Evolutionary conservation across 169 alveolate genomes (phyloP), one percentile per base, ranked within the genome.

Genomic region (Eimeria falciformis): DNA sequence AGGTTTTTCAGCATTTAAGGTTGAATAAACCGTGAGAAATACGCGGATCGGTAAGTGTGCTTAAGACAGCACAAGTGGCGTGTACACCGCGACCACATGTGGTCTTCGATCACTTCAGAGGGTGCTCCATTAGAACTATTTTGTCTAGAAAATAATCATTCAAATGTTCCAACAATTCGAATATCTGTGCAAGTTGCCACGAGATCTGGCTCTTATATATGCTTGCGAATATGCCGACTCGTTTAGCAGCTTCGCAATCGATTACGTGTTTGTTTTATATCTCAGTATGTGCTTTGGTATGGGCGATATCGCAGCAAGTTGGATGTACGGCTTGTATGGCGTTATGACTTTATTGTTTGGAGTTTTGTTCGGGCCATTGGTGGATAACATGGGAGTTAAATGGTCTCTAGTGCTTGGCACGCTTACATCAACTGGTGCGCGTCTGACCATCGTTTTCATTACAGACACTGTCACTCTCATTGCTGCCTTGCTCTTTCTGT

Each of bases 171-270:
- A 75, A 12, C 85, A 40, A 14, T n/a, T 75, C n/a, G 29, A 75
- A 21, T n/a, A 53, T 5, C 65, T 87, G 50, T 25, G 37, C 43
- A 65, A 27, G 62, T 79, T 89, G 12, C 94, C 91, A 1, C 81
- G 90, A 5, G 90, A 91, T 29, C 87, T 91, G 1, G 29, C 47
- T 3, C 2, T 91, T 85, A 23, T 69, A 11, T 66, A 56, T 33
- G 84, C 81, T 14, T 91, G 94, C 92, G 94, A 91, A 27, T 91
- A 56, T 66, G 89, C 90, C 7, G 94, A 91, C 71, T 91, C 94
- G 33, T 91, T 81, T 47, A 77, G 91, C 66, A 77, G 58, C 23
- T 91, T 91, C 82, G 94, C 92, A 6, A 66, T 83, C 50, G 92
- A 83, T 58, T 85, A 92, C 33, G 90, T 83, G 69, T 75, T 92